phyloP scores from a whole-genome alignment of 2,329 filamentous ascomycete species.

The Colletotrichum phormii region DNA sequence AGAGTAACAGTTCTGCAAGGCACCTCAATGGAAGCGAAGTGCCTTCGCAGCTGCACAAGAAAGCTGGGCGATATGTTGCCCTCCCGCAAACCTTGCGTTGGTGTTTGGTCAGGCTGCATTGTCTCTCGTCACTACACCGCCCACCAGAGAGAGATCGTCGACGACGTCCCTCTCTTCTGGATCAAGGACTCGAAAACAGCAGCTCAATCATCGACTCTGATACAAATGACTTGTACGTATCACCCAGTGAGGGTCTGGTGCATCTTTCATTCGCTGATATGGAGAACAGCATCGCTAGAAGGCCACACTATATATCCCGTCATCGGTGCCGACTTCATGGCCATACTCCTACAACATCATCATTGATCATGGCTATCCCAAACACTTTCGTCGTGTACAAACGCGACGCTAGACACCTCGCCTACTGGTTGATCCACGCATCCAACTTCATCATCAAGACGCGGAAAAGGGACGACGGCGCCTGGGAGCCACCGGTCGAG shows the following conservation, averaged over 20 bases:
- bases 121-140: neutral
- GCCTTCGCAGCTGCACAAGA: neutral
- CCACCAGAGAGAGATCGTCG: neutral
- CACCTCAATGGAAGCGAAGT: neutral
- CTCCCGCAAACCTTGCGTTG: neutral
- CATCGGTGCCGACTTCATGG: neutral
- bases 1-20: neutral
- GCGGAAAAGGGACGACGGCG: slow-evolving; percentile 24
- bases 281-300: neutral
- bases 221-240: neutral
- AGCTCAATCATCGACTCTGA: neutral
- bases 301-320: neutral
- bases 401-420: slow-evolving; percentile 48
- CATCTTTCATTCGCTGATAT: neutral
- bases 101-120: neutral
- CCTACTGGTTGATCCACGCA: slow-evolving; percentile 53
- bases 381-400: slow-evolving; percentile 54
- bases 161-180: neutral
- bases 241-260: neutral
- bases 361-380: slow-evolving; percentile 37
- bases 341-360: neutral
- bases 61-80: neutral
- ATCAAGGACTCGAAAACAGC: neutral
- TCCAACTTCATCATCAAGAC: slow-evolving; percentile 50
- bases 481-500: slow-evolving; percentile 5